Conservation (phyloP, 495 filamentous ascomycete species). For the Penicillium atrosanguineum region DNA sequence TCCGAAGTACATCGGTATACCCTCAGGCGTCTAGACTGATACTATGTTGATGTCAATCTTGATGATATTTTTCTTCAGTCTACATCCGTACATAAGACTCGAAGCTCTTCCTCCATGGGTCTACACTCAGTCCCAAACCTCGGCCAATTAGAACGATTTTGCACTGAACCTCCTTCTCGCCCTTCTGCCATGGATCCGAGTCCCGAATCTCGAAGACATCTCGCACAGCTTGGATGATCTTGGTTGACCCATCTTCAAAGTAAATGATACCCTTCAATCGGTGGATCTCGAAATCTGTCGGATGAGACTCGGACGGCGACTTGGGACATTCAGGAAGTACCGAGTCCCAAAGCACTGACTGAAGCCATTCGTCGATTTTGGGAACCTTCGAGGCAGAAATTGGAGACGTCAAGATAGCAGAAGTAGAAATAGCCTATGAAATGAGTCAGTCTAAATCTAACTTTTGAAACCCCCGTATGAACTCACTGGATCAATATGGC, state of each 20-base stretch:
- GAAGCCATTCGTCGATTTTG: constrained; percentile 76
- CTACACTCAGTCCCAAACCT: constrained; percentile 43
- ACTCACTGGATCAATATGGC: constrained; percentile 78
- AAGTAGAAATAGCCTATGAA: constrained; percentile 78
- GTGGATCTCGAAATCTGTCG: constrained; percentile 67
- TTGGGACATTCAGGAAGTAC: constrained; percentile 47
- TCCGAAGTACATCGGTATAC: background rate
- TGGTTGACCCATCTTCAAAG: constrained; percentile 57
- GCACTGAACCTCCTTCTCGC: constrained; percentile 39
- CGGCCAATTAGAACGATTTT: constrained; percentile 83
- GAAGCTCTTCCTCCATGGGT: constrained; percentile 35
- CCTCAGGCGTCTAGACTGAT: background rate
- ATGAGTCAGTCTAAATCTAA: background rate
- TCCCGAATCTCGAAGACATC: constrained; percentile 92
- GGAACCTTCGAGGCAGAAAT: constrained; percentile 53
- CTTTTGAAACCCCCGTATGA: background rate
- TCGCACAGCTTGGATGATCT: constrained; percentile 86
- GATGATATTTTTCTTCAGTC: background rate
- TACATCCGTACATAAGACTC: constrained; percentile 24
- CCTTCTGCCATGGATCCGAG: constrained; percentile 33
- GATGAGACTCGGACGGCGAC: constrained; percentile 11
- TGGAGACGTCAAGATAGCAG: constrained; percentile 61
- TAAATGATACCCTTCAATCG: constrained; percentile 76
- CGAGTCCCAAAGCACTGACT: constrained; percentile 79
- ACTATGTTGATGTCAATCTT: background rate